A percentile compares a stretch with the other conserved stretches of the same genome.
Evolutionary conservation across 345 rosid genomes (phyloP).

Genomic region (Brassica nigra): DNA sequence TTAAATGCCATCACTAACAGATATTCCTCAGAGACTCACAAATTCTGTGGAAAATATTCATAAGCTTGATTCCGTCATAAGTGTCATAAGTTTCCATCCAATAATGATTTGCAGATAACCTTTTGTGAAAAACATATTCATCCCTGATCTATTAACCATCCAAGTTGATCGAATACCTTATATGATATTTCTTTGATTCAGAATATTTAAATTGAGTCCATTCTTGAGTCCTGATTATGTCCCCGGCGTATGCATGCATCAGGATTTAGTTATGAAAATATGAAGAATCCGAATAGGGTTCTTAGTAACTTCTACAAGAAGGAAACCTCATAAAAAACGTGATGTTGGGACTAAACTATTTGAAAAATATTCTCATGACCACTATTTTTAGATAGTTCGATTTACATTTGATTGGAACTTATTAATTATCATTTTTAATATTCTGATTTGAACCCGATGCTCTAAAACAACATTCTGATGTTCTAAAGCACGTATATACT

Average conservation of each 20-base stretch:
- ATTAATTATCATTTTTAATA: not conserved
- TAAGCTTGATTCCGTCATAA: not conserved
- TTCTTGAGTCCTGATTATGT: not conserved
- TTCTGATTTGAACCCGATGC: not conserved
- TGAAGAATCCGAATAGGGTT: slow-evolving; percentile 35
- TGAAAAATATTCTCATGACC: slow-evolving; percentile 23
- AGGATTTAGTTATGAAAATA: not conserved
- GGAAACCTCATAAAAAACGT: not conserved
- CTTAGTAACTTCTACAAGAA: slow-evolving; percentile 28
- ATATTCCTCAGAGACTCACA: not conserved
- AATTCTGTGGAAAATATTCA: not conserved
- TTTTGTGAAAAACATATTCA: not conserved
- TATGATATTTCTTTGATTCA: slow-evolving; percentile 1
- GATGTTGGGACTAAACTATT: slow-evolving; percentile 7
- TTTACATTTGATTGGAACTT: slow-evolving; percentile 24
- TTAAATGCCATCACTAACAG: not conserved
- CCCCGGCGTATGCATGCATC: slow-evolving; percentile 9
- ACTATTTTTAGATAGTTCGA: not conserved
- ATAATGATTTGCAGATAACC: not conserved
- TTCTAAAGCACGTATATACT: not conserved
- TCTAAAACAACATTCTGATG: not conserved
- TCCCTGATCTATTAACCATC: not conserved
- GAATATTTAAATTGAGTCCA: not conserved
- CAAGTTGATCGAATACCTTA: slow-evolving; percentile 5
- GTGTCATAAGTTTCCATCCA: not conserved